phyloP scores from a whole-genome alignment of 768 basidiomycete species.

The Boletus rubropictus region DNA sequence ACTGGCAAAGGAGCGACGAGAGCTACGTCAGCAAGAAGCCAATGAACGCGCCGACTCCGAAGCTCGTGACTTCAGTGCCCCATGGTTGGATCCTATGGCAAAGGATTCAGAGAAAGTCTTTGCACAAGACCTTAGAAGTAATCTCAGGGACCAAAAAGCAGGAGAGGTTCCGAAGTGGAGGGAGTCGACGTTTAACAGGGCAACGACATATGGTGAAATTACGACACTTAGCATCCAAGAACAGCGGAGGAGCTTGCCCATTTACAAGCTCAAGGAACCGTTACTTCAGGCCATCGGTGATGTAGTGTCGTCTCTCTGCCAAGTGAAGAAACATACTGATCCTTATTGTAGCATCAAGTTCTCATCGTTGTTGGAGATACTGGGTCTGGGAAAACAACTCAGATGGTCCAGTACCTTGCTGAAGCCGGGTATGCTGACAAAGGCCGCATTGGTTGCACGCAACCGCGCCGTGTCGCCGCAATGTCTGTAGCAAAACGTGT shows the following conservation, averaged over 20 bases:
- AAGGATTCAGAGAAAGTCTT: slow-evolving; percentile 81
- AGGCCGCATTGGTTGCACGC: slow-evolving; percentile 93
- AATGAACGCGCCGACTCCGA: slow-evolving; percentile 94
- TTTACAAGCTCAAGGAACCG: slow-evolving; percentile 90
- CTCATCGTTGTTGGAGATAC: slow-evolving; percentile 98
- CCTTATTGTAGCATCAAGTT: slow-evolving; percentile 57
- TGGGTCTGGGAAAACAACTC: slow-evolving; percentile 97
- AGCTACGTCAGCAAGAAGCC: slow-evolving; percentile 88
- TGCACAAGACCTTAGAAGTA: slow-evolving; percentile 85
- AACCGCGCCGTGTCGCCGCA: slow-evolving; percentile 97
- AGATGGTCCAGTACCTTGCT: slow-evolving; percentile 98
- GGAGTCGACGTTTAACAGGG: slow-evolving; percentile 88
- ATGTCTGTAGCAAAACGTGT: slow-evolving; percentile 99
- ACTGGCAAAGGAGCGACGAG: slow-evolving; percentile 90
- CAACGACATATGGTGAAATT: slow-evolving; percentile 92
- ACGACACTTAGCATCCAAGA: slow-evolving; percentile 89
- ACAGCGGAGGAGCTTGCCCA: slow-evolving; percentile 85
- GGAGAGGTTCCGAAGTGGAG: slow-evolving; percentile 87
- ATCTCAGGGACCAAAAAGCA: slow-evolving; percentile 76
- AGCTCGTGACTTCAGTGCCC: slow-evolving; percentile 88
- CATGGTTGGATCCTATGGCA: slow-evolving; percentile 98
- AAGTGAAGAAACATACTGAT: slow-evolving; percentile 13
- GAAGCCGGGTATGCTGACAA: slow-evolving; percentile 89
- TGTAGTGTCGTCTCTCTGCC: slow-evolving; percentile 40
- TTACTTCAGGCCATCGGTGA: slow-evolving; percentile 85